Conservation (phyloP, 805 yeast species). For the Cyberlindnera suaveolens region DNA sequence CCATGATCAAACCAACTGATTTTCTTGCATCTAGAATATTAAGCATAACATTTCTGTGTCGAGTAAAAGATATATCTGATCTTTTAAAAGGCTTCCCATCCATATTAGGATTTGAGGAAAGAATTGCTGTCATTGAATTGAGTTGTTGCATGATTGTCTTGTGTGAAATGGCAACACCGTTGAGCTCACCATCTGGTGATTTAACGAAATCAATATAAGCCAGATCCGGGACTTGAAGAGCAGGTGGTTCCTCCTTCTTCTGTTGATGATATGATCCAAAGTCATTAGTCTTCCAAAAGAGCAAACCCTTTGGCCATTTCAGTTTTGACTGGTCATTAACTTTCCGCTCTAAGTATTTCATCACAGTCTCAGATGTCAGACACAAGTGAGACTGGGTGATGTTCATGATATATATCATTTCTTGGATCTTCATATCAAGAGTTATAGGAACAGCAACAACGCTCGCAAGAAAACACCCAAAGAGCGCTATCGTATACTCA, state of each 20-base stretch:
- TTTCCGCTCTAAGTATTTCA: slow-evolving; percentile 62
- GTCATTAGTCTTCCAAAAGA: slow-evolving; percentile 80
- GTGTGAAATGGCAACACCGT: slow-evolving; percentile 93
- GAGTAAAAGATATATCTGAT: slow-evolving; percentile 41
- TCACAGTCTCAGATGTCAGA: slow-evolving; percentile 73
- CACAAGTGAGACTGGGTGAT: slow-evolving; percentile 73
- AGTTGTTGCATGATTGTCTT: slow-evolving; percentile 84
- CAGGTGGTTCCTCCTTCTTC: slow-evolving; percentile 53
- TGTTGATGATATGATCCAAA: slow-evolving; percentile 67
- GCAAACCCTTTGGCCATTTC: slow-evolving; percentile 70
- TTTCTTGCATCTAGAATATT: slow-evolving; percentile 65
- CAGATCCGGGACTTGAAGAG: slow-evolving; percentile 68
- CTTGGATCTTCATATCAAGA: slow-evolving; percentile 60
- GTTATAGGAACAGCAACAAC: slow-evolving; percentile 92
- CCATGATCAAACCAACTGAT: slow-evolving; percentile 81
- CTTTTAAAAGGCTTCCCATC: slow-evolving; percentile 42
- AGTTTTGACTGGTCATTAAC: slow-evolving; percentile 41
- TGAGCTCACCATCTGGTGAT: slow-evolving; percentile 82
- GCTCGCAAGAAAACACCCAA: slow-evolving; percentile 91
- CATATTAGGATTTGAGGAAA: slow-evolving; percentile 55
- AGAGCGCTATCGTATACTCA: slow-evolving; percentile 78
- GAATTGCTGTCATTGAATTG: slow-evolving; percentile 62
- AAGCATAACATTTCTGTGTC: slow-evolving; percentile 49
- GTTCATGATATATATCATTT: slow-evolving; percentile 64
- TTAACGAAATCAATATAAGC: slow-evolving; percentile 92